These are phyloP conservation scores for Cladosporium oxysporum DNA, from an alignment of 2,329 filamentous ascomycete species.

Conservation along the genomic window DNA sequence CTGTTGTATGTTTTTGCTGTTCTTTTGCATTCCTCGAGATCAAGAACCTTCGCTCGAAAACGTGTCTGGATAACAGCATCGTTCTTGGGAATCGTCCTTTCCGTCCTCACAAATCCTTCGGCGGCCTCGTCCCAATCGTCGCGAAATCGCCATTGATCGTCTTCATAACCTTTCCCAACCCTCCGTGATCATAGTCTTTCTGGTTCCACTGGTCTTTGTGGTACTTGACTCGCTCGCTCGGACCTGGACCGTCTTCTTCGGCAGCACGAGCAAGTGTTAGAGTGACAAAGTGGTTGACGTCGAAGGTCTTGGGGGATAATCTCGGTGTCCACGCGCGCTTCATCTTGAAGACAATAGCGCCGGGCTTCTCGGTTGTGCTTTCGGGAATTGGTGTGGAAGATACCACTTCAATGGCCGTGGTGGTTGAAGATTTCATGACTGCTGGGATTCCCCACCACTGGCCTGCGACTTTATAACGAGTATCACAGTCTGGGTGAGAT, in stretches of 20 bases:
- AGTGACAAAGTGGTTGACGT: conserved; percentile 45
- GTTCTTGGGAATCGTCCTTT: neutral
- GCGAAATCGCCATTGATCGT: conserved; percentile 52
- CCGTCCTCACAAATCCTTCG: conserved; percentile 30
- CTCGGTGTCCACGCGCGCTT: conserved; percentile 51
- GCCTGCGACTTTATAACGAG: conserved; percentile 53
- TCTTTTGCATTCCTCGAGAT: neutral
- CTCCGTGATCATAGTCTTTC: conserved; percentile 51
- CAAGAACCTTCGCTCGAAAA: no score
- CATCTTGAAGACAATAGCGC: conserved; percentile 51
- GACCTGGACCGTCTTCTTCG: conserved; percentile 25
- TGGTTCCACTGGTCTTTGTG: conserved; percentile 55
- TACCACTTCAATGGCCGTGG: conserved; percentile 23
- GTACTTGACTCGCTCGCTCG: conserved; percentile 47
- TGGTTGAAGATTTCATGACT: conserved; percentile 24
- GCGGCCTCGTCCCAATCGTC: conserved; percentile 46
- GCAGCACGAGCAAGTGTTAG: conserved; percentile 36
- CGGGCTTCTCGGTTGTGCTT: conserved; percentile 43
- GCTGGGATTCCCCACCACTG: conserved; percentile 49
- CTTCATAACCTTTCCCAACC: conserved; percentile 51
- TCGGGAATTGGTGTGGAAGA: conserved; percentile 41
- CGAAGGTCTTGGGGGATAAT: conserved; percentile 32
- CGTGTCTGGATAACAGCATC: no score
- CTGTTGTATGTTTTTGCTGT: neutral
- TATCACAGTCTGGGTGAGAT: conserved; percentile 41